Evolutionary conservation across 768 basidiomycete genomes (phyloP).

Genomic region (Serendipita sp.): DNA sequence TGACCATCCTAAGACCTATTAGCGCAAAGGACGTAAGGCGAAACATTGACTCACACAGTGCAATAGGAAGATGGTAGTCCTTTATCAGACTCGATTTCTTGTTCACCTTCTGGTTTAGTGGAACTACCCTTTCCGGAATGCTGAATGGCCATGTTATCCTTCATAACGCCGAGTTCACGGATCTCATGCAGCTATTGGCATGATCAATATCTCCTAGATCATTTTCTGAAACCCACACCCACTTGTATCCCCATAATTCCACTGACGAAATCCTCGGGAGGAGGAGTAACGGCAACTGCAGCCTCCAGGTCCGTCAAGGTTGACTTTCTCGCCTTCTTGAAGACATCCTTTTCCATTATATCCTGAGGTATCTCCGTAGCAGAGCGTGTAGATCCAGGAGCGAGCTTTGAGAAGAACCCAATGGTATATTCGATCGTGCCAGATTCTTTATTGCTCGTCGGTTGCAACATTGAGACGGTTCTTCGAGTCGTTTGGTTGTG

Average conservation of each 20-base stretch:
- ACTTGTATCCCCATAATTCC: conserved; percentile 6
- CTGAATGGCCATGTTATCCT: neutral
- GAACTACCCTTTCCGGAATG: neutral
- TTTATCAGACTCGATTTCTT: neutral
- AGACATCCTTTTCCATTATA: neutral
- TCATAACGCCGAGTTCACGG: conserved; percentile 1
- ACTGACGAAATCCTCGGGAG: neutral
- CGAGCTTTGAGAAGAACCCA: conserved; percentile 7
- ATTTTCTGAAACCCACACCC: neutral
- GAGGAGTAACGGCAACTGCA: conserved; percentile 6
- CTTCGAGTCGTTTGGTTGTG: neutral
- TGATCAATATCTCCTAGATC: neutral
- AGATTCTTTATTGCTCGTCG: neutral
- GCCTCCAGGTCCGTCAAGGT: conserved; percentile 8
- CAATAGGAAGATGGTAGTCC: neutral
- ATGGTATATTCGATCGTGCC: conserved; percentile 5
- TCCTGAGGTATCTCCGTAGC: conserved; percentile 6
- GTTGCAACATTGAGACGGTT: neutral
- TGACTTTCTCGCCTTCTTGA: neutral
- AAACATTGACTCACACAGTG: neutral
- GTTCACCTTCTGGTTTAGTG: neutral
- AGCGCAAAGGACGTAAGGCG: neutral
- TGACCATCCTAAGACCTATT: neutral
- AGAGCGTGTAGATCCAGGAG: neutral
- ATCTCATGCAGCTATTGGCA: neutral